Percentiles rank a stretch among this genome's conserved stretches.
Conservation (phyloP, 2,329 filamentous ascomycete genomes). For the Zymoseptoria ardabiliae region DNA sequence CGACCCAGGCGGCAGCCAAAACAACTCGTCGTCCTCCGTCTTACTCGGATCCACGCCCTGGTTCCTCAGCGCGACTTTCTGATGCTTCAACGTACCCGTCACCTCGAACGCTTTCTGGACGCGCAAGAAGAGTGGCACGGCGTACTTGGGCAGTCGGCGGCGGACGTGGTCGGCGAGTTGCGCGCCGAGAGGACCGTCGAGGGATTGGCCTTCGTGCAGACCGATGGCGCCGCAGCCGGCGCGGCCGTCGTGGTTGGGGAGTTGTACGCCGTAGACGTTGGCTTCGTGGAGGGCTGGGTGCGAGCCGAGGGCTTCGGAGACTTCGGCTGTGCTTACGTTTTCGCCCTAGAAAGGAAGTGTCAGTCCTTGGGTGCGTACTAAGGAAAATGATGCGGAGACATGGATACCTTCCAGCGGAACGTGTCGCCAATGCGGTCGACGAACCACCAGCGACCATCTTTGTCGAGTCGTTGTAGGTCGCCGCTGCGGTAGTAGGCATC, state of each 20-base stretch:
- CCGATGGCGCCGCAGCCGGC: conserved; percentile 72
- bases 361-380: neutral
- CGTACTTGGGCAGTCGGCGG: conserved; percentile 60
- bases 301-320: conserved; percentile 63
- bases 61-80: conserved; percentile 65
- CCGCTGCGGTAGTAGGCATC: conserved; percentile 80
- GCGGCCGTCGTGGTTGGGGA: conserved; percentile 75
- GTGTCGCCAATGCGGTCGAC: conserved; percentile 74
- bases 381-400: neutral
- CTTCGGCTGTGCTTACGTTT: conserved; percentile 50
- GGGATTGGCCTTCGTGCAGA: conserved; percentile 35
- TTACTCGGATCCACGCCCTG: conserved; percentile 65
- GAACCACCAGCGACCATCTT: conserved; percentile 68
- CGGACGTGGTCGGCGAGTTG: conserved; percentile 55
- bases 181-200: conserved; percentile 31
- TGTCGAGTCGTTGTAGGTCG: conserved; percentile 67
- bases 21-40: conserved; percentile 45
- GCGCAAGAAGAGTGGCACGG: conserved; percentile 70
- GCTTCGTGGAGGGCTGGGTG: conserved; percentile 65
- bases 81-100: conserved; percentile 84
- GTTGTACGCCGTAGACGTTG: conserved; percentile 75
- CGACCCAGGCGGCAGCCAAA: conserved; percentile 58
- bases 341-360: conserved; percentile 10
- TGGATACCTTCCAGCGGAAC: conserved; percentile 64
- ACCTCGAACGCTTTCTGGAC: conserved; percentile 54